phyloP scores from a whole-genome alignment of 2,329 filamentous ascomycete genomes.

The Tolypocladium pustulatum region DNA sequence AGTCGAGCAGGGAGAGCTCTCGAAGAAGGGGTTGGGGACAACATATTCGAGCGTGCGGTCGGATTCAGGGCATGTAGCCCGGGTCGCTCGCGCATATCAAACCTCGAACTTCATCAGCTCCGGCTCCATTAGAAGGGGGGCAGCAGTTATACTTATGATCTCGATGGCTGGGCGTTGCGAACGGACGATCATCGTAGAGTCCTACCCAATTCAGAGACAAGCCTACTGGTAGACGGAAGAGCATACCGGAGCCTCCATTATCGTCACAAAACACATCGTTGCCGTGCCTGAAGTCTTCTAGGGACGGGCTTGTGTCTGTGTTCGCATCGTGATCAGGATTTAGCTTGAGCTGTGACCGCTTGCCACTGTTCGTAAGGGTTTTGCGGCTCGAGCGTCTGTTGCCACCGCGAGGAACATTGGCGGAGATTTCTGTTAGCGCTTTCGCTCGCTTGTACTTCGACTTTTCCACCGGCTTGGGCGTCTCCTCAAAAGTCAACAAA shows the following conservation, averaged over 20 bases:
- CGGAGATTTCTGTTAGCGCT: slow-evolving; percentile 22
- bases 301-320: slow-evolving; percentile 7
- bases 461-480: slow-evolving; percentile 18
- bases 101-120: slow-evolving; percentile 13
- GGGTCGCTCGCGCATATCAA: slow-evolving; percentile 20
- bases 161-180: slow-evolving; percentile 9
- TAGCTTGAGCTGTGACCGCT: slow-evolving; percentile 8
- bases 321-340: slow-evolving; percentile 6
- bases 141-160: slow-evolving; percentile 13
- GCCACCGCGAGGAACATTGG: slow-evolving; percentile 19
- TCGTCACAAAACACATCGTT: slow-evolving; percentile 22
- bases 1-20: slow-evolving; percentile 16
- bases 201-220: slow-evolving; percentile 12
- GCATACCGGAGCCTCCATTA: slow-evolving; percentile 13
- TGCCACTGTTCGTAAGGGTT: slow-evolving; percentile 7
- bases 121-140: not conserved
- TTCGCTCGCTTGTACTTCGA: slow-evolving; percentile 19
- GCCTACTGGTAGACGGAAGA: not conserved
- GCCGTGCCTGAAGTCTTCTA: slow-evolving; percentile 10
- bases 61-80: slow-evolving; percentile 25
- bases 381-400: slow-evolving; percentile 13
- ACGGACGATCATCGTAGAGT: slow-evolving; percentile 11
- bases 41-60: slow-evolving; percentile 26
- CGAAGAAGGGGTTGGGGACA: slow-evolving; percentile 21
- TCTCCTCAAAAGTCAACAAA: slow-evolving; percentile 10